Evolutionary conservation across 1,139 yeast species (phyloP).

Genomic region (Kluyveromyces sp.): DNA sequence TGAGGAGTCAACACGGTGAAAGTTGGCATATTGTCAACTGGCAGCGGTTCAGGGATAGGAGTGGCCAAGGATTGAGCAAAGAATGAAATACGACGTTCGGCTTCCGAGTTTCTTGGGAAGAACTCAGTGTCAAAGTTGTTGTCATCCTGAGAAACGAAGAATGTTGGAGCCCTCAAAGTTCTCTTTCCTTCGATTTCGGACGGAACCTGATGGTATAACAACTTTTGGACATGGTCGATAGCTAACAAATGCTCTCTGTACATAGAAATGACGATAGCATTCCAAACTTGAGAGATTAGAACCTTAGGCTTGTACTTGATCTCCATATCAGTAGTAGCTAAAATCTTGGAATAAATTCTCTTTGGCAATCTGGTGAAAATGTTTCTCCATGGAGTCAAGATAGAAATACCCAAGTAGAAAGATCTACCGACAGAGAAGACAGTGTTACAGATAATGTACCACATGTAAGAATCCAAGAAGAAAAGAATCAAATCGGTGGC

Average conservation of each 20-base stretch:
- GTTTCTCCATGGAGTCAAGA: constrained; percentile 98
- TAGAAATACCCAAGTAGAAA: constrained; percentile 95
- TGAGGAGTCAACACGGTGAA: constrained; percentile 97
- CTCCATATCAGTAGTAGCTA: constrained; percentile 98
- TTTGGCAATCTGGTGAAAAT: constrained; percentile 95
- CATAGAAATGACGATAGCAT: constrained; percentile 96
- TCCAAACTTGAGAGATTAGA: constrained; percentile 96
- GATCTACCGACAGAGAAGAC: constrained; percentile 95
- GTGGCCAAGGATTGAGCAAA: constrained; percentile 98
- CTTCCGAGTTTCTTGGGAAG: constrained; percentile 94
- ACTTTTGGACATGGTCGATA: constrained; percentile 95
- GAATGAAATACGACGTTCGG: constrained; percentile 98
- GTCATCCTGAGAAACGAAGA: constrained; percentile 96
- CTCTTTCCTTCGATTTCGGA: constrained; percentile 96
- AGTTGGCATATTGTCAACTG: constrained; percentile 99
- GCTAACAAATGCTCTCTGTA: constrained; percentile 97
- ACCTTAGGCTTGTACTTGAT: constrained; percentile 98
- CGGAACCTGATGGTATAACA: constrained; percentile 96
- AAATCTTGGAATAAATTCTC: constrained; percentile 93
- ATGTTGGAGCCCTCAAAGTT: constrained; percentile 96
- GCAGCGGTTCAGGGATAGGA: constrained; percentile 96
- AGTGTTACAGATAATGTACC: constrained; percentile 95
- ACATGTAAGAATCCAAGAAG: constrained; percentile 97
- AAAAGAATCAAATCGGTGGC: constrained; percentile 87
- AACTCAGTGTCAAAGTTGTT: constrained; percentile 90